Evolutionary conservation across 1,284 basidiomycete species (phyloP).

Genomic region (Sporisorium iseilematis-ciliati): DNA sequence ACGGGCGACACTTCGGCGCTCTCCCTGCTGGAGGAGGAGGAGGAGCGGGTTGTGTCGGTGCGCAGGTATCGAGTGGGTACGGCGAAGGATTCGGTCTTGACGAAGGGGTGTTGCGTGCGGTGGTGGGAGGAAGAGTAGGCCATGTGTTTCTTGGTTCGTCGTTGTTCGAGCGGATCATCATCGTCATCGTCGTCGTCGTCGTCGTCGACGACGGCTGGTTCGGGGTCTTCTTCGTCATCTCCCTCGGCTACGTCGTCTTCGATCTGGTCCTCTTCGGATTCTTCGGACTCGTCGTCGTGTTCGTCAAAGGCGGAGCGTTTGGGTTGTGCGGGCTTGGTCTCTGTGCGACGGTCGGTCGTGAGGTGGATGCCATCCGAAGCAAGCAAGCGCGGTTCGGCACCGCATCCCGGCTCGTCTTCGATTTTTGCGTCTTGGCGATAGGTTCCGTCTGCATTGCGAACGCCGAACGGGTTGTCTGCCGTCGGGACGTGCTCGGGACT

Average conservation of each 20-base stretch:
- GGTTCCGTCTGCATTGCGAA: conserved; percentile 27
- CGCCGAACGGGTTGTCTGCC: conserved; percentile 48
- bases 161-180: conserved; percentile 43
- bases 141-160: conserved; percentile 34
- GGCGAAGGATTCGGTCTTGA: conserved; percentile 8
- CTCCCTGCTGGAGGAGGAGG: conserved; percentile 31
- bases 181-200: conserved; percentile 37
- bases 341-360: neutral
- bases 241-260: conserved; percentile 28
- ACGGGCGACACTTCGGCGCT: conserved; percentile 35
- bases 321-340: neutral
- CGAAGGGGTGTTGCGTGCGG: conserved; percentile 7
- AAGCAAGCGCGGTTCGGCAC: conserved; percentile 5
- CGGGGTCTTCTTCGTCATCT: conserved; percentile 26
- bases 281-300: conserved; percentile 21
- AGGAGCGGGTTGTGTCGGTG: conserved; percentile 24
- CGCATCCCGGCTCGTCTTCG: conserved; percentile 35
- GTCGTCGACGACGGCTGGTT: conserved; percentile 11
- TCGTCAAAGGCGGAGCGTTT: conserved; percentile 14
- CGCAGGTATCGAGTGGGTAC: conserved; percentile 8
- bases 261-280: conserved; percentile 38
- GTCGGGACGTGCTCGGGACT: conserved; percentile 33
- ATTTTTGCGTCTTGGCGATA: conserved; percentile 42
- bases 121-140: conserved; percentile 2
- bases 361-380: neutral